Conservation (phyloP, 495 filamentous ascomycete species). For the Ascobolus immersus region DNA sequence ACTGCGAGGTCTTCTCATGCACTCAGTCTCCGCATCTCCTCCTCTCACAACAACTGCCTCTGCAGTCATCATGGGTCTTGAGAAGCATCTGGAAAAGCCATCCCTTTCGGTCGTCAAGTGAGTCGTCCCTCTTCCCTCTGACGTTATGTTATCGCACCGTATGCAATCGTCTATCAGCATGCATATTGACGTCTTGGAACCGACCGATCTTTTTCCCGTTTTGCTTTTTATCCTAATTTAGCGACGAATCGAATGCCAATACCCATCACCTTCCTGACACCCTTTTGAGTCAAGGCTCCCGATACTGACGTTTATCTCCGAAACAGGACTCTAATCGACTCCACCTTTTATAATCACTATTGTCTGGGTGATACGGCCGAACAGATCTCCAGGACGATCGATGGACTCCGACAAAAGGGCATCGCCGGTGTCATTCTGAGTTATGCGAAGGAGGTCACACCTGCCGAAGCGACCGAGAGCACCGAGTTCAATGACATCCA, state of each 20-base stretch:
- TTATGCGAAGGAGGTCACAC: slow-evolving; percentile 52
- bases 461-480: slow-evolving; percentile 20
- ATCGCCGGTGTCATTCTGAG: slow-evolving; percentile 53
- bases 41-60: slow-evolving; percentile 26
- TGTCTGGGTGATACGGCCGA: slow-evolving; percentile 44
- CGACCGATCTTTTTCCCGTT: not conserved
- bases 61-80: slow-evolving; percentile 6
- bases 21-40: slow-evolving; percentile 53
- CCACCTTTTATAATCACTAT: slow-evolving; percentile 26
- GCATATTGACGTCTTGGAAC: not conserved
- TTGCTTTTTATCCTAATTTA: not conserved
- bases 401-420: slow-evolving; percentile 35
- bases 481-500: slow-evolving; percentile 7
- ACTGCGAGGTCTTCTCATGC: slow-evolving; percentile 52
- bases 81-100: slow-evolving; percentile 9
- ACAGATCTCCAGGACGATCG: slow-evolving; percentile 35
- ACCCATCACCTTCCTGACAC: too few species aligned
- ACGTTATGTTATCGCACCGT: not conserved
- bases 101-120: slow-evolving; percentile 13
- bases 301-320: too few species aligned
- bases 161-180: not conserved
- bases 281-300: too few species aligned
- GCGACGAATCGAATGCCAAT: too few species aligned
- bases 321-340: too few species aligned
- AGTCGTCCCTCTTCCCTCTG: slow-evolving; percentile 51